These are phyloP conservation scores for Lactarius sanguifluus DNA, from an alignment of 768 basidiomycete genomes.

Conservation along the genomic window DNA sequence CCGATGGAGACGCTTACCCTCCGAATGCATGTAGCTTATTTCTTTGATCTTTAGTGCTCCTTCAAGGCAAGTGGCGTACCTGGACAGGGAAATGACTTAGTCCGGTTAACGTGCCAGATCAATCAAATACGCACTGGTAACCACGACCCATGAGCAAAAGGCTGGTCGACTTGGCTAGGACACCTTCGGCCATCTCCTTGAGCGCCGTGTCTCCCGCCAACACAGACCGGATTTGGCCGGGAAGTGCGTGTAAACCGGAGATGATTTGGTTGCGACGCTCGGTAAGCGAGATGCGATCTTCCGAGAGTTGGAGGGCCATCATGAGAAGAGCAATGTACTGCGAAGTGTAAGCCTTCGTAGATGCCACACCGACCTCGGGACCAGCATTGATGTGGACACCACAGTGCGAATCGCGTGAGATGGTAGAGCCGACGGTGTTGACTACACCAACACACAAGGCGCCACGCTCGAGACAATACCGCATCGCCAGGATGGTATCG, in stretches of 20 bases:
- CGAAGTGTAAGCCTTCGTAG: conserved; percentile 98
- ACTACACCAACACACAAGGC: conserved; percentile 97
- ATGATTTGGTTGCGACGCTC: conserved; percentile 93
- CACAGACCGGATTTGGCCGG: conserved; percentile 83
- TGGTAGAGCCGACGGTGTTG: conserved; percentile 97
- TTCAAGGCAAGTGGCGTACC: conserved; percentile 95
- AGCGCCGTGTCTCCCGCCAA: conserved; percentile 74
- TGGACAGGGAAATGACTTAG: conserved; percentile 32
- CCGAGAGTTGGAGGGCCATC: conserved; percentile 98
- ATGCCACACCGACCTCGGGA: conserved; percentile 98
- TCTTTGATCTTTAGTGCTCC: conserved; percentile 99
- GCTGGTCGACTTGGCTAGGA: conserved; percentile 75
- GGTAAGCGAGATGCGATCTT: conserved; percentile 92
- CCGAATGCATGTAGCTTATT: conserved; percentile 89
- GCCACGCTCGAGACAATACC: conserved; percentile 95
- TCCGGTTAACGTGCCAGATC: not conserved
- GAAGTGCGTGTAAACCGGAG: conserved; percentile 86
- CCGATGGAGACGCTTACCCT: conserved; percentile 45
- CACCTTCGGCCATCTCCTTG: conserved; percentile 80
- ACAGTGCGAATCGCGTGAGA: conserved; percentile 97
- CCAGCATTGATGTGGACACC: conserved; percentile 99
- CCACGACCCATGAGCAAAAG: conserved; percentile 96
- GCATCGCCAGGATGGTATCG: conserved; percentile 93
- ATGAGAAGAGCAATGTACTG: conserved; percentile 98
- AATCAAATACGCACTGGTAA: conserved; percentile 68